A percentile compares a stretch with the other conserved stretches of the same genome.
These are phyloP conservation scores for Edaphochlamys debaryana DNA, from an alignment of 139 green algal genomes.

Conservation along the genomic window DNA sequence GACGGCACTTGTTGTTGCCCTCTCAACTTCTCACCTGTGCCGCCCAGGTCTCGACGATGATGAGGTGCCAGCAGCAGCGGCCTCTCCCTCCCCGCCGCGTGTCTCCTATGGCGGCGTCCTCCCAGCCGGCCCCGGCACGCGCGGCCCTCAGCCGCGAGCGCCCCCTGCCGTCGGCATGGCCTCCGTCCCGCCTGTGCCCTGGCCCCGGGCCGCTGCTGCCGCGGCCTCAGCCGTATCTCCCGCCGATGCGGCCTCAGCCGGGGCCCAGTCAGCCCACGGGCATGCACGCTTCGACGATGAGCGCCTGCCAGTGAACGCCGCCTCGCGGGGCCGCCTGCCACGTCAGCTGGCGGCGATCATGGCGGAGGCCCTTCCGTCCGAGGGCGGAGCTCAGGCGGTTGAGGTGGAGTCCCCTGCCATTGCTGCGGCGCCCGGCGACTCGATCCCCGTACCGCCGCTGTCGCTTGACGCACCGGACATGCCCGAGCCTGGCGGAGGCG, in stretches of 20 bases:
- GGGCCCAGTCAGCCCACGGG: too few relatives aligned
- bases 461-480: constrained; percentile 35
- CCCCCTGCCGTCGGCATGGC: not conserved
- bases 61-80: not conserved
- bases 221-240: too few relatives aligned
- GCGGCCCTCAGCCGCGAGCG: too few relatives aligned
- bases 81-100: not conserved
- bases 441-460: constrained; percentile 25
- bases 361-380: not conserved
- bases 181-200: not conserved
- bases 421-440: constrained; percentile 22
- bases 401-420: constrained; percentile 7
- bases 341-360: not conserved
- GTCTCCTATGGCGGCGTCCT: too few relatives aligned
- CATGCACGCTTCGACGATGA: not conserved
- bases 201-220: too few relatives aligned
- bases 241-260: too few relatives aligned
- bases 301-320: not conserved
- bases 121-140: too few relatives aligned
- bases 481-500: constrained; percentile 24
- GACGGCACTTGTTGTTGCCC: too few relatives aligned
- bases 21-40: too few relatives aligned
- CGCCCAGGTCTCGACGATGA: not conserved
- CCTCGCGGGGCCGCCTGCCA: not conserved
- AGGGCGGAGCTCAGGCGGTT: too few relatives aligned